Evolutionary conservation across 495 filamentous ascomycete species (phyloP).

Genomic region (Penicillium longicatenatum): DNA sequence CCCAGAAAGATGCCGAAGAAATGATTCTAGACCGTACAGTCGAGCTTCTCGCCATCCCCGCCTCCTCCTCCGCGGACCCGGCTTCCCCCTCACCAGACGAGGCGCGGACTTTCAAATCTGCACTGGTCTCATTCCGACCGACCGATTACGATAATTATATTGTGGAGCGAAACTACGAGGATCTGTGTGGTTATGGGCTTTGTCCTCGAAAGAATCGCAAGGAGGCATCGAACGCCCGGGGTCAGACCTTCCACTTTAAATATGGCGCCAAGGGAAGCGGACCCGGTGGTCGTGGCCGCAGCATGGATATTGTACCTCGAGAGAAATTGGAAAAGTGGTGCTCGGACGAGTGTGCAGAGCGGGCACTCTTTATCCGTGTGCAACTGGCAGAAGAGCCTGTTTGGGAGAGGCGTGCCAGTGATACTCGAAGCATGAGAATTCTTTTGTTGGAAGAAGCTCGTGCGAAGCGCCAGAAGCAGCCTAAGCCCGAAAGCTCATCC

Average conservation of each 20-base stretch:
- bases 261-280: constrained; percentile 52
- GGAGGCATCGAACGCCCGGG: constrained; percentile 33
- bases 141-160: constrained; percentile 84
- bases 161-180: constrained; percentile 79
- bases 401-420: constrained; percentile 64
- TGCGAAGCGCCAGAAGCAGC: constrained; percentile 18
- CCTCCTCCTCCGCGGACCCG: constrained; percentile 52
- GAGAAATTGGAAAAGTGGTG: constrained; percentile 87
- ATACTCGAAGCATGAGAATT: constrained; percentile 40
- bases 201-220: constrained; percentile 62
- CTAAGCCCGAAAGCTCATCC: constrained; percentile 4
- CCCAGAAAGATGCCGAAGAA: constrained; percentile 71
- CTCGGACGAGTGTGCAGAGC: constrained; percentile 71
- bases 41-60: constrained; percentile 64
- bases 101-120: constrained; percentile 53
- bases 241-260: constrained; percentile 49
- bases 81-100: constrained; percentile 60
- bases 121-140: constrained; percentile 73
- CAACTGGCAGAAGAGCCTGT: constrained; percentile 79
- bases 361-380: constrained; percentile 80
- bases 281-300: constrained; percentile 48
- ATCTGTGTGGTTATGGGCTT: constrained; percentile 78
- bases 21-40: constrained; percentile 70
- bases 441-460: constrained; percentile 57
- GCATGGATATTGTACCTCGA: constrained; percentile 61